Evolutionary conservation across 2,329 filamentous ascomycete genomes (phyloP), one percentile per base, ranked within the genome.

Genomic region (Hymenoscyphus infarciens): DNA sequence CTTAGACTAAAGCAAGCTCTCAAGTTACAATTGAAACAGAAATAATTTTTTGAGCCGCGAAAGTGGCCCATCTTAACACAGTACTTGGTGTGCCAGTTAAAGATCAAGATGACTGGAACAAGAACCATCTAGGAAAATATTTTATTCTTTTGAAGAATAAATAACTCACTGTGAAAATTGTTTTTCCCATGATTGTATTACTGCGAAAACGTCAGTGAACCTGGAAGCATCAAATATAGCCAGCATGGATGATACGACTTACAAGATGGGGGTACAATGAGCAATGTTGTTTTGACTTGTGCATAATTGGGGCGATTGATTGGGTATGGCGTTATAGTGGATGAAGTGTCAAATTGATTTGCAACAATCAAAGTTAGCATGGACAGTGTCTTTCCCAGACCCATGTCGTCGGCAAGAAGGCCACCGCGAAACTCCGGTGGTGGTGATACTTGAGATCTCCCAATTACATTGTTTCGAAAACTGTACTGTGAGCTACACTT

Each of bases 331-430:
- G 15, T 27, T 31, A 55, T 7, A 3, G 33, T 3, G 33, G 8
- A 11, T 11, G 33, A 13, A 11, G 8, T 35, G 3, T 3, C 10
- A 35, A 35, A 35, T 57, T 31, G 61, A 52, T 64, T 64, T 33
- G 62, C 19, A 31, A 65, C 63, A 53, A 68, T 65, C 10, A 69
- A 29, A 58, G 22, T 27, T 31, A 70, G 66, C 64, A 70, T 70
- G 15, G 53, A 66, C 1, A 98, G 78, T 0, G 94, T 98, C 81
- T 98, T 98, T 72, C 94, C 94, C n/a, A 98, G 82, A 76, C 94
- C 94, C 94, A 98, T 98, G 78, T 97, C 93, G 74, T 98, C 94
- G 62, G 95, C 94, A 56, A 98, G 80, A 64, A 98, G 97, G 68
- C 95, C 95, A 7, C 67, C 68, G 3, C 49, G 53, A 35, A 66